Evolutionary conservation across 2,329 filamentous ascomycete species (phyloP), one percentile per base, ranked within the genome.

Genomic region (Incumbomyces delicatus): DNA sequence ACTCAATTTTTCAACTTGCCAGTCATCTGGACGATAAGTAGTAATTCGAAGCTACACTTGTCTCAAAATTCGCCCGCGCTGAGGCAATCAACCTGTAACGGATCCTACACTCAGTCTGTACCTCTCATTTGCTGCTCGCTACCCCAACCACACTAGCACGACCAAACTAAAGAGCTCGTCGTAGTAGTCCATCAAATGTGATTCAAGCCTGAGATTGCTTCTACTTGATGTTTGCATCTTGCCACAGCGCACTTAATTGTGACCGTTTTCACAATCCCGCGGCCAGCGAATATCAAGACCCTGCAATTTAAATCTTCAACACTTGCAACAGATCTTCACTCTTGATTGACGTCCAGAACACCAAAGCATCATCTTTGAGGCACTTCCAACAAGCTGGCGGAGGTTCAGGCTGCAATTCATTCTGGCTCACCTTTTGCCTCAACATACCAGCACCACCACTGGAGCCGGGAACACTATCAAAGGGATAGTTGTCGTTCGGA

Each of bases 51-150:
- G n/a, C 41, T 36, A 13, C 16, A 16, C 18, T 17, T 44, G 41
- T 22, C 6, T 44, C 16, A n/a, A 36, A 20, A 35, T 38, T 30
- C 34, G 11, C 20, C 20, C 29, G 22, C 14, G 22, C 18, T 37
- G 18, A 38, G 33, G 18, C 33, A 45, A 45, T n/a, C 20, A 22
- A 38, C 42, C 42, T 45, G 42, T 45, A 20, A 45, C 42, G 34
- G 16, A 45, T 8, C 30, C 30, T 36, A 11, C 20, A 10, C 2
- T 37, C 33, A 37, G 33, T 45, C 37, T 14, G 34, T n/a, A 14
- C 42, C 34, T 45, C 27, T 31, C 20, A 45, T 45, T 45, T 45
- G 42, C 33, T 30, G 27, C n/a, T 31, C 33, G 11, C 12, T 31
- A 34, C 32, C 33, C 42, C 42, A 45, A 31, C 42, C 38, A 29